A percentile compares a stretch with the other conserved stretches of the same genome.
Conservation (phyloP, 768 basidiomycete genomes). For the Panellus pusillus region DNA sequence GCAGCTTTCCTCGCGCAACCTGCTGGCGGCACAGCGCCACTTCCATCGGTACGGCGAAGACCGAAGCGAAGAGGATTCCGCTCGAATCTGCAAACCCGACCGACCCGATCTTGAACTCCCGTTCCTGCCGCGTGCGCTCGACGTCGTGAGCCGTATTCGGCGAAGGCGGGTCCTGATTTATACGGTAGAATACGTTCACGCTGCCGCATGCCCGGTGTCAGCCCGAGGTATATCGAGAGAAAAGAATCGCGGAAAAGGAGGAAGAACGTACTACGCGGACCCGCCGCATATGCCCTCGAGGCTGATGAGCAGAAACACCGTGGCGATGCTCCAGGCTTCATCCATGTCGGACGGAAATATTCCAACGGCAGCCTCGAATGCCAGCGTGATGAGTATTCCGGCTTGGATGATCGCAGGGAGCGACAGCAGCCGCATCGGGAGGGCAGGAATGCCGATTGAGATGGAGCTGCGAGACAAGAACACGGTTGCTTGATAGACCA, state of each 20-base stretch:
- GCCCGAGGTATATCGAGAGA: too few species aligned
- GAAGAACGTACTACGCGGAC: constrained; percentile 73
- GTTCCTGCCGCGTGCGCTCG: constrained; percentile 69
- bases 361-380: constrained; percentile 68
- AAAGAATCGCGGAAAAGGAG: constrained; percentile 10
- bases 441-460: constrained; percentile 77
- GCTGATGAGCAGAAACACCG: constrained; percentile 78
- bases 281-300: constrained; percentile 94
- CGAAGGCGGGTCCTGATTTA: constrained; percentile 71
- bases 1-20: constrained; percentile 62
- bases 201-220: constrained; percentile 33
- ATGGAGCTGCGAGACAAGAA: constrained; percentile 93
- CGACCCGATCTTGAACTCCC: constrained; percentile 88
- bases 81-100: constrained; percentile 84
- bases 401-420: constrained; percentile 78
- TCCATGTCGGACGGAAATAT: constrained; percentile 50
- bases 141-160: constrained; percentile 44
- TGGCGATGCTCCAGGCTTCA: constrained; percentile 46
- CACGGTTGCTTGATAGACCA: constrained; percentile 88
- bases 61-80: constrained; percentile 65
- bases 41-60: constrained; percentile 75
- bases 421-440: constrained; percentile 67
- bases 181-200: constrained; percentile 83
- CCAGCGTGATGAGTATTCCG: constrained; percentile 59
- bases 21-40: constrained; percentile 75